Conservation (phyloP, 148 eudicot species). For the Cornus florida region DNA sequence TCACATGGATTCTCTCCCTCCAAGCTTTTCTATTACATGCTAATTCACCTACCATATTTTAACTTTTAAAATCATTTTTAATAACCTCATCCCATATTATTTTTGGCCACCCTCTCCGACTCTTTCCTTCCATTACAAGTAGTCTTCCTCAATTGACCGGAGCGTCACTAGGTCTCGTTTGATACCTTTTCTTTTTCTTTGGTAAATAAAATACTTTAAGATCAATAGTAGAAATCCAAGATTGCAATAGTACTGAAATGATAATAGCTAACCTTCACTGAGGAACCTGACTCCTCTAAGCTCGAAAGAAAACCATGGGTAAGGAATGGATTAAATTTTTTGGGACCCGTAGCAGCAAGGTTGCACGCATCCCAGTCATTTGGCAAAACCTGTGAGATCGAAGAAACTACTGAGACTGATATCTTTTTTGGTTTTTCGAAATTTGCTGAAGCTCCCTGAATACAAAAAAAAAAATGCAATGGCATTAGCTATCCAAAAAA, state of each 20-base stretch:
- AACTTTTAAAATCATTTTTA: too few species aligned
- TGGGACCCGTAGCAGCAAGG: slow-evolving; percentile 64
- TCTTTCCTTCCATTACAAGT: too few species aligned
- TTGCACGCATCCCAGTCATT: slow-evolving; percentile 88
- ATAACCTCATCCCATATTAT: too few species aligned
- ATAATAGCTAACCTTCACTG: slow-evolving; percentile 65
- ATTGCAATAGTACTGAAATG: slow-evolving; percentile 5
- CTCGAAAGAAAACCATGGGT: slow-evolving; percentile 83
- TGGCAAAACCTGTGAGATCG: slow-evolving; percentile 66
- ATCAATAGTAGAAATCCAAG: not conserved
- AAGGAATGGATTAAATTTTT: slow-evolving; percentile 81
- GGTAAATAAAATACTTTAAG: too few species aligned
- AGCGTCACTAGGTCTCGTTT: too few species aligned
- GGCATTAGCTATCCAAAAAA: not conserved
- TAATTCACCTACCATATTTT: too few species aligned
- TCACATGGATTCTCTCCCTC: too few species aligned
- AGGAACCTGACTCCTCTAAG: slow-evolving; percentile 75
- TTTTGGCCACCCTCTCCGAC: too few species aligned
- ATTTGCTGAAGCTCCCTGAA: slow-evolving; percentile 35
- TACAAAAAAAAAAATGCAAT: slow-evolving; percentile 8
- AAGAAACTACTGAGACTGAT: slow-evolving; percentile 74
- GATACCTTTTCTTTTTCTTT: too few species aligned
- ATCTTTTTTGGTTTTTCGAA: slow-evolving; percentile 36
- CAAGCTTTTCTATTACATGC: too few species aligned
- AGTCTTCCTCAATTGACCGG: too few species aligned